These are phyloP conservation scores for Coccomyxa subellipsoidea DNA, from an alignment of 163 green algal species.

Conservation along the genomic window DNA sequence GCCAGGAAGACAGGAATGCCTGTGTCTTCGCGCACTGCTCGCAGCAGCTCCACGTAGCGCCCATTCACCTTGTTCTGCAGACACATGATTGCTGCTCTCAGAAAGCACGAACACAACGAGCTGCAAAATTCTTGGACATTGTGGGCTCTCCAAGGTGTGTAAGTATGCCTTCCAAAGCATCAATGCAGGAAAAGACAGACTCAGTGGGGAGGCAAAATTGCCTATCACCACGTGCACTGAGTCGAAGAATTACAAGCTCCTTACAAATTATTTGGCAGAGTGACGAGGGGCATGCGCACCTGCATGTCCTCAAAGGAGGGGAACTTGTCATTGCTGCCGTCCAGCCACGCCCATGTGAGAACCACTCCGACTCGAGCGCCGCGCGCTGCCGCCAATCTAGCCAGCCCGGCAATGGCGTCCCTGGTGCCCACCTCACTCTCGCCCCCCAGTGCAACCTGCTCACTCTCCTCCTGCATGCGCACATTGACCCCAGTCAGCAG, in stretches of 20 bases:
- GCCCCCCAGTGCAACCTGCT: conserved; percentile 4
- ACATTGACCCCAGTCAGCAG: neutral
- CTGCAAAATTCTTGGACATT: no score
- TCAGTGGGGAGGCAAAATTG: neutral
- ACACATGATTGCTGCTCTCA: no score
- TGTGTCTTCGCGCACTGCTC: neutral
- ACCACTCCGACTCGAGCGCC: neutral
- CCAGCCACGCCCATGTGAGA: conserved; percentile 1
- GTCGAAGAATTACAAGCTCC: neutral
- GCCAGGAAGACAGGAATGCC: neutral
- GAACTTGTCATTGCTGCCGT: neutral
- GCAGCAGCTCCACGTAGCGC: neutral
- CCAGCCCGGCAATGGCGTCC: neutral
- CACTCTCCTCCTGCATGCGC: neutral
- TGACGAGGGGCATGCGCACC: neutral
- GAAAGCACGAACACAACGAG: neutral
- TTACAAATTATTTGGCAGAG: neutral
- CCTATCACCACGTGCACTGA: neutral
- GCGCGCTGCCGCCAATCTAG: neutral
- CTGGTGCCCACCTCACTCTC: neutral
- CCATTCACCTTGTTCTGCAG: neutral
- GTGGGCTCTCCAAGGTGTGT: no score
- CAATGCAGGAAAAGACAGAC: neutral
- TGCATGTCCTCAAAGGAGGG: neutral
- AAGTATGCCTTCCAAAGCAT: neutral